Conservation (phyloP, 2,329 filamentous ascomycete genomes). For the Phyllosticta citriasiana region DNA sequence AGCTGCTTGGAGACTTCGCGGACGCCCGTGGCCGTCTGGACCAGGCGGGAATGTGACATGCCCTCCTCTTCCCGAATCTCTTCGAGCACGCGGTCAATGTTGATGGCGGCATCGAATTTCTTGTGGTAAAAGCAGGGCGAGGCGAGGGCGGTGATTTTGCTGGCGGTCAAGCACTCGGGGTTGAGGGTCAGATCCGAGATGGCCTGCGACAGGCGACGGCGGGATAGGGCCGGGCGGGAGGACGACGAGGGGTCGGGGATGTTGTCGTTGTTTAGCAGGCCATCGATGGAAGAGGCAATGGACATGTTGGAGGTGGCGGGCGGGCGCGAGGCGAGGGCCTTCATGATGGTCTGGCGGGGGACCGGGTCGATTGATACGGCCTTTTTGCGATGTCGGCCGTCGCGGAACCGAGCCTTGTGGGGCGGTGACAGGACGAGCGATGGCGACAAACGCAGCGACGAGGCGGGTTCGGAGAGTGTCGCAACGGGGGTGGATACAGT, state of each 20-base stretch:
- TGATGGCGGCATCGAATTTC: conserved; percentile 89
- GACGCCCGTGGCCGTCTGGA: conserved; percentile 91
- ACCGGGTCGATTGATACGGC: conserved; percentile 53
- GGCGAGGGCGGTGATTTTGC: conserved; percentile 57
- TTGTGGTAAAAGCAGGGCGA: conserved; percentile 98
- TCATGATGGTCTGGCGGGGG: conserved; percentile 72
- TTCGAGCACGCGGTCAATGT: conserved; percentile 88
- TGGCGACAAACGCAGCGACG: not conserved
- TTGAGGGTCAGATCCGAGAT: conserved; percentile 41
- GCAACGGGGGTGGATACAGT: not conserved
- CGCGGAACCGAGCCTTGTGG: conserved; percentile 24
- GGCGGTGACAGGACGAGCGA: not conserved
- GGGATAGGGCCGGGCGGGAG: conserved; percentile 12
- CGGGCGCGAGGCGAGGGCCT: conserved; percentile 60
- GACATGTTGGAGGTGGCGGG: conserved; percentile 48
- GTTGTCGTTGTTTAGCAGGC: conserved; percentile 37
- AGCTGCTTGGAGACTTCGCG: conserved; percentile 93
- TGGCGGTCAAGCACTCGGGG: conserved; percentile 32
- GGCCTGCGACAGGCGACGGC: conserved; percentile 53
- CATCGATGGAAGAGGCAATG: conserved; percentile 52
- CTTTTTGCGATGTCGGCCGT: conserved; percentile 30
- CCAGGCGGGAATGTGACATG: conserved; percentile 85
- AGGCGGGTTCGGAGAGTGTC: not conserved
- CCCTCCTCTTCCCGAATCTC: conserved; percentile 83
- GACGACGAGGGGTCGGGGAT: not conserved